Evolutionary conservation across 768 basidiomycete species (phyloP).

Genomic region (Chiua virens): DNA sequence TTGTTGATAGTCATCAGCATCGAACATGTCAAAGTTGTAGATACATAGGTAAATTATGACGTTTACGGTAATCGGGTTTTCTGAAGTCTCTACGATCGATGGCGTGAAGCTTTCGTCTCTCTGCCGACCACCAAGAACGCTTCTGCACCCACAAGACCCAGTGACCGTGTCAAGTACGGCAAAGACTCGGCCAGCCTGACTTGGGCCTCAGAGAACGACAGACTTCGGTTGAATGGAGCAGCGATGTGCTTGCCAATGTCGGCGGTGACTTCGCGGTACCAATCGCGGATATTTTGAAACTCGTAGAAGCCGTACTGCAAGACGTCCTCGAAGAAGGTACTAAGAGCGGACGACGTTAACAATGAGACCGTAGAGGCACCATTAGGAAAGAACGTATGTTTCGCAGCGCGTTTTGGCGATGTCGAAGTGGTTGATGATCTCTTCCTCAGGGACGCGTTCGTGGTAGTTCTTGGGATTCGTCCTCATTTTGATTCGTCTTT

Average conservation of each 20-base stretch:
- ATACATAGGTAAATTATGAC: too few relatives aligned
- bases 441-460: constrained; percentile 88
- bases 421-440: constrained; percentile 84
- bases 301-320: constrained; percentile 96
- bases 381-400: constrained; percentile 52
- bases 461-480: constrained; percentile 76
- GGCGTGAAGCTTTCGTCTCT: constrained; percentile 59
- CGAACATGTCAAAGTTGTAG: too few relatives aligned
- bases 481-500: constrained; percentile 71
- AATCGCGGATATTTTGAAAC: constrained; percentile 86
- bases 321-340: constrained; percentile 94
- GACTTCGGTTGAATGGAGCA: constrained; percentile 76
- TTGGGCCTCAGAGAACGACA: constrained; percentile 81
- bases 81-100: too few relatives aligned
- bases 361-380: neutral
- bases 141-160: constrained; percentile 70
- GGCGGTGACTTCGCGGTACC: constrained; percentile 91
- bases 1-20: constrained; percentile 22
- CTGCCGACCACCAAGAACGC: constrained; percentile 65
- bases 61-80: too few relatives aligned
- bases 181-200: constrained; percentile 71
- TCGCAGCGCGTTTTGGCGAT: constrained; percentile 80
- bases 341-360: constrained; percentile 29
- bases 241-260: constrained; percentile 92
- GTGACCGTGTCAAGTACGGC: constrained; percentile 78